Percentiles rank a stretch among this genome's conserved stretches.
phyloP scores from a whole-genome alignment of 2,329 filamentous ascomycete species.

The Mycosphaerelloides madeirae region DNA sequence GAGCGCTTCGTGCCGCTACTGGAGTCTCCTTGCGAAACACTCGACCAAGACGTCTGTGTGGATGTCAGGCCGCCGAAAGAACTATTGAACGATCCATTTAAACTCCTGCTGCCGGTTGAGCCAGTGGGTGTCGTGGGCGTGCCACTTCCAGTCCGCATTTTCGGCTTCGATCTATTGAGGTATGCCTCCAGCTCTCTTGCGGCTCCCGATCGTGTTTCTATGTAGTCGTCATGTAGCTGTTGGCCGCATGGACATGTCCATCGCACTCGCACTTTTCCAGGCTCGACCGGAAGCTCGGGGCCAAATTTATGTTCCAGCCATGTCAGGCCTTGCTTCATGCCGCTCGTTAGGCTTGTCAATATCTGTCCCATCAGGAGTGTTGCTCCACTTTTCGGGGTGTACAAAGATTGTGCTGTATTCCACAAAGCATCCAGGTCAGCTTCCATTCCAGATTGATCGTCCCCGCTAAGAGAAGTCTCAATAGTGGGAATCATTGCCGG shows the following conservation, averaged over 20 bases:
- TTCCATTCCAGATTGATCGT: too few species aligned
- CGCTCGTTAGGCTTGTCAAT: slow-evolving; percentile 1
- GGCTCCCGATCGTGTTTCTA: slow-evolving; percentile 35
- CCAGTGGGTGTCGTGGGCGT: slow-evolving; percentile 13
- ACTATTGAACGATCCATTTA: slow-evolving; percentile 1
- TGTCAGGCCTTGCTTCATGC: not conserved
- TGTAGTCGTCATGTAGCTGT: slow-evolving; percentile 37
- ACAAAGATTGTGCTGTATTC: slow-evolving; percentile 7
- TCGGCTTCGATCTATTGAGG: slow-evolving; percentile 30
- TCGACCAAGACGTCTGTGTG: slow-evolving; percentile 12
- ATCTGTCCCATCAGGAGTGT: not conserved
- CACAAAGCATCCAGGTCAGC: not conserved
- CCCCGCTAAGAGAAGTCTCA: too few species aligned
- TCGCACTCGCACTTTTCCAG: slow-evolving; percentile 14
- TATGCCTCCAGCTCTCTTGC: slow-evolving; percentile 36
- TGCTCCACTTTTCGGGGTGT: slow-evolving; percentile 3
- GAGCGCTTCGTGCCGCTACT: not conserved
- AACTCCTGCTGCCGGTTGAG: slow-evolving; percentile 4
- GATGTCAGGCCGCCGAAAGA: slow-evolving; percentile 7
- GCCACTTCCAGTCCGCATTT: slow-evolving; percentile 22
- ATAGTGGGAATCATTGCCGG: too few species aligned
- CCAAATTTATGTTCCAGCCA: slow-evolving; percentile 16
- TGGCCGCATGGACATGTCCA: slow-evolving; percentile 19
- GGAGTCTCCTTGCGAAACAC: not conserved
- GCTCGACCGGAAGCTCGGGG: slow-evolving; percentile 10